These are phyloP conservation scores for Suillus variegatus DNA, from an alignment of 768 basidiomycete genomes.

Conservation along the genomic window DNA sequence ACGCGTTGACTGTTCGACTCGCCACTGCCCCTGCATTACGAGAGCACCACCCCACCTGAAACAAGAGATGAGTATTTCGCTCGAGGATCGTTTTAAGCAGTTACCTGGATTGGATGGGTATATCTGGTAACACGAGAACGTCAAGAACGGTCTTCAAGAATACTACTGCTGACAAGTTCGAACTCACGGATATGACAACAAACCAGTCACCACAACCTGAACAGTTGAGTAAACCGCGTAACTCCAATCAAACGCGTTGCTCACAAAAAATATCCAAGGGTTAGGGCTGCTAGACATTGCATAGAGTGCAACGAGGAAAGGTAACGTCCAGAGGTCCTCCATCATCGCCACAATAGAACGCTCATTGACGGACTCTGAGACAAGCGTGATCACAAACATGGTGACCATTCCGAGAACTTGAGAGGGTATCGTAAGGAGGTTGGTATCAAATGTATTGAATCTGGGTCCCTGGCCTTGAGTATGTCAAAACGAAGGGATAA, in stretches of 20 bases:
- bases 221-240: not conserved
- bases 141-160: conserved; percentile 15
- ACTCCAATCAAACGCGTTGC: conserved; percentile 15
- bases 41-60: conserved; percentile 56
- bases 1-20: conserved; percentile 59
- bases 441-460: conserved; percentile 61
- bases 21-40: conserved; percentile 62
- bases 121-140: conserved; percentile 29
- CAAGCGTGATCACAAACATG: conserved; percentile 49
- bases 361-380: conserved; percentile 55
- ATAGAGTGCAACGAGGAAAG: conserved; percentile 60
- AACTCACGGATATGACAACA: conserved; percentile 46
- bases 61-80: not conserved
- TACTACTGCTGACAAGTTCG: not conserved
- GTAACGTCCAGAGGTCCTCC: conserved; percentile 60
- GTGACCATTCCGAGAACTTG: conserved; percentile 51
- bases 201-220: conserved; percentile 44
- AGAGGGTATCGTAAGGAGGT: conserved; percentile 61
- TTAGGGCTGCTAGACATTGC: conserved; percentile 48
- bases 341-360: conserved; percentile 55
- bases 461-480: conserved; percentile 28
- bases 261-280: conserved; percentile 55
- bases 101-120: conserved; percentile 50
- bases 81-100: not conserved
- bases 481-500: not conserved